Conservation (phyloP, 345 rosid genomes). For the Turnera subulata region DNA sequence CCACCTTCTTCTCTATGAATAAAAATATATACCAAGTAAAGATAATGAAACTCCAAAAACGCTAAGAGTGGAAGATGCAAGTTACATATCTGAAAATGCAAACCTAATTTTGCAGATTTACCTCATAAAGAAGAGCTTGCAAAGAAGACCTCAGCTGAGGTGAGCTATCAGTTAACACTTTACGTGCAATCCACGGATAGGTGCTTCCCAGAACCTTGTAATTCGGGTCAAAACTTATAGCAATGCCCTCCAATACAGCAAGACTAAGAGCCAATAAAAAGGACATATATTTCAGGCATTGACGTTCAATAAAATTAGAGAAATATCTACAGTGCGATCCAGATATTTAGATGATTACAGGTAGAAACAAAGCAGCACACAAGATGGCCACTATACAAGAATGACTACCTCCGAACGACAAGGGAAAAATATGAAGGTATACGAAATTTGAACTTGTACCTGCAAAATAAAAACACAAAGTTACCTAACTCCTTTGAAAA, state of each 20-base stretch:
- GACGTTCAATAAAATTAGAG: background rate
- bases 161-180: slow-evolving; percentile 81
- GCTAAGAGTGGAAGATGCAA: background rate
- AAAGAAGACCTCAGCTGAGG: slow-evolving; percentile 76
- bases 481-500: background rate
- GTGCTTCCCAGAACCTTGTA: slow-evolving; percentile 96
- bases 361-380: background rate
- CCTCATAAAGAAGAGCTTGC: slow-evolving; percentile 77
- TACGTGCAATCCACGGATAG: slow-evolving; percentile 97
- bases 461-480: slow-evolving; percentile 36
- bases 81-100: background rate
- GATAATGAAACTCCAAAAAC: background rate
- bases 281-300: slow-evolving; percentile 1
- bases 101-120: slow-evolving; percentile 12
- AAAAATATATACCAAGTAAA: background rate
- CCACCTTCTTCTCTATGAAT: too few species aligned
- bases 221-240: slow-evolving; percentile 64
- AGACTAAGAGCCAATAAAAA: slow-evolving; percentile 46
- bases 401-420: slow-evolving; percentile 76
- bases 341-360: background rate
- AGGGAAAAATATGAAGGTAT: slow-evolving; percentile 94
- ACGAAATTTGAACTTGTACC: slow-evolving; percentile 93
- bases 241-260: slow-evolving; percentile 97
- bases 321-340: background rate
- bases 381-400: background rate